Conservation (phyloP, 768 basidiomycete species). For the Kwoniella bestiolae region DNA sequence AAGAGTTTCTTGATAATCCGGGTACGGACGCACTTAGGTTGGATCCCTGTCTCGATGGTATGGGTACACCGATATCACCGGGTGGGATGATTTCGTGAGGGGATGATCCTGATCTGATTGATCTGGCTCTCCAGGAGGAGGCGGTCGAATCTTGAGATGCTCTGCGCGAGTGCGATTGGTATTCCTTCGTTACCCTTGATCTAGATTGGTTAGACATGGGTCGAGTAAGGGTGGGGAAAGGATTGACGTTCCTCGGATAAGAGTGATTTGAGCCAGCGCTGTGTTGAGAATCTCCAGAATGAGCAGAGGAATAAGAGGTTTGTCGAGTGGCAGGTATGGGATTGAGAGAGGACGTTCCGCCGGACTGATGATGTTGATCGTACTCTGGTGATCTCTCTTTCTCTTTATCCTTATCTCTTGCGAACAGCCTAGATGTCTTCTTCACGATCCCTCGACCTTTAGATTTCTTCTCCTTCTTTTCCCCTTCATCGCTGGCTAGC, state of each 20-base stretch:
- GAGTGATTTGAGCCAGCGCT: conserved; percentile 15
- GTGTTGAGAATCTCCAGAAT: conserved; percentile 29
- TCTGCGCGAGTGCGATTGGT: conserved; percentile 29
- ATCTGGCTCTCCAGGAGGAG: conserved; percentile 36
- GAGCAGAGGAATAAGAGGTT: conserved; percentile 43
- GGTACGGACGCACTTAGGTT: conserved; percentile 48
- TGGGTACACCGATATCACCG: conserved; percentile 28
- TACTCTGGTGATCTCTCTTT: conserved; percentile 23
- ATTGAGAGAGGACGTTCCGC: conserved; percentile 17
- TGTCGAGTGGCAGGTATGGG: conserved; percentile 28
- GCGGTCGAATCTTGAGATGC: conserved; percentile 43
- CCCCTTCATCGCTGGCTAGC: not conserved
- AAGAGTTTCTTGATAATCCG: conserved; percentile 31
- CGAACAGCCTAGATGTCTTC: conserved; percentile 50
- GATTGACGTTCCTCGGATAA: not conserved
- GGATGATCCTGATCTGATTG: conserved; percentile 35
- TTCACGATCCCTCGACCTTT: conserved; percentile 42
- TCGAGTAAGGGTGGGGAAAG: conserved; percentile 17
- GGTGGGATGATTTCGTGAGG: conserved; percentile 27
- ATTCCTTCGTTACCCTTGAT: conserved; percentile 4
- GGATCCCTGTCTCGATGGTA: conserved; percentile 34
- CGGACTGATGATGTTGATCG: not conserved
- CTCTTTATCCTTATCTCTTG: conserved; percentile 26
- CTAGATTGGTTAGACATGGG: conserved; percentile 18
- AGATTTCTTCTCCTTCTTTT: conserved; percentile 35